Evolutionary conservation across 1,284 basidiomycete species (phyloP), one percentile per base, ranked within the genome.

Genomic region (Blastosporella zonata): DNA sequence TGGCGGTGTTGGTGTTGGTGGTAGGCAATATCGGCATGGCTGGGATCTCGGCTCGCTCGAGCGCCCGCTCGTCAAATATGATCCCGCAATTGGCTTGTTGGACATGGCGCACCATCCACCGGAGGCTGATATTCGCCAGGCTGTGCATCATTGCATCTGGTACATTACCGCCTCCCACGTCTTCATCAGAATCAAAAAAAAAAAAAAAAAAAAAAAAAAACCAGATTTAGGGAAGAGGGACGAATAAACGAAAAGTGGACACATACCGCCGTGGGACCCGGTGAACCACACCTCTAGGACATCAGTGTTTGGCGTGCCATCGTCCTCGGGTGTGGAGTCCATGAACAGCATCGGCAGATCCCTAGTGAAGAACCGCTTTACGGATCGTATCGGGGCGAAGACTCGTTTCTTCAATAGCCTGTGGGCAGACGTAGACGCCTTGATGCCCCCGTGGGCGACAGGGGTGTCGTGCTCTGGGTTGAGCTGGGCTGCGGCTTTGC

Each of bases 41-140:
- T 46, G 52, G 44, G 50, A 69, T 65, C 20, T 55, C 57, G 1
- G 59, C 58, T 13, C 62, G 61, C 1, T 46, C 43, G 47, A 62
- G 58, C 17, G 59, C 68, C 8, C 61, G 70, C 6, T 58, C 49
- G 51, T 82, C 75, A 54, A 84, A 85, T 22, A 67, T 53, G 27
- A 87, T 71, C 2, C 76, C 78, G 55, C 79, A 81, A 18, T 72
- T 64, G 8, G 71, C 63, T 27, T 59, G 53, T 42, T 69, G 62
- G 17, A 68, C 61, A 46, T 73, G 65, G 48, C 77, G 76, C 37
- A 89, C 72, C 87, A 89, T 89, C 86, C 86, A 89, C 22, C 77
- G 78, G 21, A 89, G 67, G n/a, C 81, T 63, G 55, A 87, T 81
- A 51, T 84, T 72, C 0, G 79, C 67, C 5, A 90, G 72, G 22